Evolutionary conservation across 169 alveolate species (phyloP), one percentile per base, ranked within the genome.

Genomic region (Theileria annulata): DNA sequence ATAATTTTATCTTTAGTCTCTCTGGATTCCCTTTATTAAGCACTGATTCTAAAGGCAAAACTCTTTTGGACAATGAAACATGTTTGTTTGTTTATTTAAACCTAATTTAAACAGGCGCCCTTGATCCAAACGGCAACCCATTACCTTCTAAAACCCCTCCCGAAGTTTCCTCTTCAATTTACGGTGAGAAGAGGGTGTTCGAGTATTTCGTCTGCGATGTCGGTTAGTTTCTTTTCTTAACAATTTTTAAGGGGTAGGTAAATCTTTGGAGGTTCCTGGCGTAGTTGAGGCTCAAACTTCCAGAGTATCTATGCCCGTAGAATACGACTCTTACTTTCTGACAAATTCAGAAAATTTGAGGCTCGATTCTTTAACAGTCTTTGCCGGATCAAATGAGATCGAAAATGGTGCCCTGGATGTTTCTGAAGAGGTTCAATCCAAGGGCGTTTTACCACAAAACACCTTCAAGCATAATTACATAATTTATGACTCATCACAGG

Each of bases 391-490:
- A 5, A 37, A 47, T 17, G 81, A 64, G 19, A 85, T 70, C 15
- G 81, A 68, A 42, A 86, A 75, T 48, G 59, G 69, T 48, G 25
- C 74, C 58, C 83, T 73, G 13, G 75, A 78, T 76, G 80, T 85
- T 30, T 82, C 79, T 21, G 91, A 66, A 21, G 82, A 75, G 17
- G 66, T 48, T 70, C 85, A 88, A 49, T 28, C 95, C 13, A 79
- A 90, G 60, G 97, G 97, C 3, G 97, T 94, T 17, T 84, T 94
- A 33, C 97, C 97, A n/a, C 94, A 91, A 67, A 81, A 93, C 62
- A 91, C 96, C 17, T 94, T 93, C 78, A 84, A 86, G 37, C 95
- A 92, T 70, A 95, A 92, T 47, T 94, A 93, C 75, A 87, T 93
- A 19, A 88, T 94, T 60, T 94, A 93, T 80, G 96, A 93, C 67